Conservation (phyloP, 768 basidiomycete species). For the Mrakia gelida region DNA sequence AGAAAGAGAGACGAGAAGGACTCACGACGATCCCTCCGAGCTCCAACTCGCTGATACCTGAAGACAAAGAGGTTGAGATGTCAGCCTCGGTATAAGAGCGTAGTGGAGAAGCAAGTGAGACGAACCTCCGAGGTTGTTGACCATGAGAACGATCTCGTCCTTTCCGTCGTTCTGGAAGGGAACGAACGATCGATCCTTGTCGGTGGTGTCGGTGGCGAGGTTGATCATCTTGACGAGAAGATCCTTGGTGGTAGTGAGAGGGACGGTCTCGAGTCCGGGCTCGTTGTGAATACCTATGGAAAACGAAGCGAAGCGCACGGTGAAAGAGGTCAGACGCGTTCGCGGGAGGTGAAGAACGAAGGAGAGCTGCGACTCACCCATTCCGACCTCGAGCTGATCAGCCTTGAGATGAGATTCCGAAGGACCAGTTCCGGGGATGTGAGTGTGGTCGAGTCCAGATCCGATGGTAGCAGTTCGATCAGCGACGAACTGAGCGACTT, state of each 20-base stretch:
- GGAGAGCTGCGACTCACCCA: not conserved
- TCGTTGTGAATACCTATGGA: constrained; percentile 49
- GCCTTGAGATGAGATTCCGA: constrained; percentile 43
- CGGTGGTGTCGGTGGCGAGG: constrained; percentile 43
- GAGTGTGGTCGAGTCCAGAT: constrained; percentile 47
- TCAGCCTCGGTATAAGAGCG: too few species aligned
- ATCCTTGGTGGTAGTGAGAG: constrained; percentile 38
- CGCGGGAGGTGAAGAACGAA: not conserved
- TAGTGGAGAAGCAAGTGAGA: too few species aligned
- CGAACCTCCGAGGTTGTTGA: constrained; percentile 46
- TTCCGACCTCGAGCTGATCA: constrained; percentile 44
- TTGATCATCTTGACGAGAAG: constrained; percentile 45
- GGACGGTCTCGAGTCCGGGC: constrained; percentile 44
- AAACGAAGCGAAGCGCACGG: too few species aligned
- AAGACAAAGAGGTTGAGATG: too few species aligned
- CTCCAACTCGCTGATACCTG: constrained; percentile 41
- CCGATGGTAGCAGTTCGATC: constrained; percentile 45
- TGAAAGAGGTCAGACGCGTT: not conserved
- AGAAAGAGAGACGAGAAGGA: constrained; percentile 44
- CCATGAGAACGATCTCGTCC: constrained; percentile 45
- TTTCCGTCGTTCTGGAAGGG: constrained; percentile 44
- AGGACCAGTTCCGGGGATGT: constrained; percentile 45
- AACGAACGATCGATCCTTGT: constrained; percentile 46
- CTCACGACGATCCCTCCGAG: constrained; percentile 38
- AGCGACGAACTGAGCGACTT: constrained; percentile 40